Percentiles rank a stretch among this genome's conserved stretches.
Conservation (phyloP, 148 eudicot species). For the Fallopia convolvulus region DNA sequence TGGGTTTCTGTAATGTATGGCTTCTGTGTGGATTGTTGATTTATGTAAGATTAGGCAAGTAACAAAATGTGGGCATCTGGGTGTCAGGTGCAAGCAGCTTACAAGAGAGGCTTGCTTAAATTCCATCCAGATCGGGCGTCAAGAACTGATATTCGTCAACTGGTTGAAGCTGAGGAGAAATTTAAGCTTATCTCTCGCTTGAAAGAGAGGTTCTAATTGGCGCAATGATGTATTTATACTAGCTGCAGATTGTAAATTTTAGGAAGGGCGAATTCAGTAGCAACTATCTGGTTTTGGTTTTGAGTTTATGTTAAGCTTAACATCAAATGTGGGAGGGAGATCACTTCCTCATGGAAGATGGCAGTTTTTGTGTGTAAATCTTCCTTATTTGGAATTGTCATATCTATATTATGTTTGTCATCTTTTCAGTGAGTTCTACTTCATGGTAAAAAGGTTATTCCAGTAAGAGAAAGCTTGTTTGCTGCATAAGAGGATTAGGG, state of each 20-base stretch:
- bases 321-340: too few species aligned
- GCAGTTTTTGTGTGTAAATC: too few species aligned
- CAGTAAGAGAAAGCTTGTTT: too few species aligned
- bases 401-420: too few species aligned
- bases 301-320: neutral
- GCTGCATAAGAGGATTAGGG: too few species aligned
- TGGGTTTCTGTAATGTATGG: neutral
- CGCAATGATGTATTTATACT: neutral
- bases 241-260: too few species aligned
- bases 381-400: too few species aligned
- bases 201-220: slow-evolving; percentile 53
- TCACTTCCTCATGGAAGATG: neutral
- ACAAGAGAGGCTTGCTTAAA: slow-evolving; percentile 59
- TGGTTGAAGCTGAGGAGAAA: slow-evolving; percentile 93
- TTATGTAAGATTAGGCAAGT: neutral
- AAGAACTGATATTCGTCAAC: slow-evolving; percentile 56
- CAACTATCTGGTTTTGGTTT: neutral
- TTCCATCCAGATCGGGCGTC: slow-evolving; percentile 86
- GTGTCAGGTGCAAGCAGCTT: slow-evolving; percentile 76
- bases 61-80: neutral
- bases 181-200: slow-evolving; percentile 82
- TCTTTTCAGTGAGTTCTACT: too few species aligned
- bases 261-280: too few species aligned
- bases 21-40: neutral
- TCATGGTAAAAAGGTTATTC: neutral